Conservation (phyloP, 2,329 filamentous ascomycete genomes). For the Penicillium griseofulvum region DNA sequence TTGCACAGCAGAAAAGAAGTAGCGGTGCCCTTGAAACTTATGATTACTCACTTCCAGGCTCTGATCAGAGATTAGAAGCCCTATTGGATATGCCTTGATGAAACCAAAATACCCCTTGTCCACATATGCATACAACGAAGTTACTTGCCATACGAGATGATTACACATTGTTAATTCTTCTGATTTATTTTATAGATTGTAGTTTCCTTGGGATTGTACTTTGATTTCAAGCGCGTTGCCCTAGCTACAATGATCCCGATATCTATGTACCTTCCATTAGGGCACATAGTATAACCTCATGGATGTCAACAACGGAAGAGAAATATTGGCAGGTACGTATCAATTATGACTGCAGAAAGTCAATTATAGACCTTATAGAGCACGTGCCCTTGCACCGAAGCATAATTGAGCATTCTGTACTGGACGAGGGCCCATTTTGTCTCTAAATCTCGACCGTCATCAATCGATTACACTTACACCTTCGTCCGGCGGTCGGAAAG, state of each 20-base stretch:
- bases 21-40: constrained; percentile 14
- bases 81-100: constrained; percentile 40
- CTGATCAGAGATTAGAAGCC: constrained; percentile 35
- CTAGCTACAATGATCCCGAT: not conserved
- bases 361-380: not conserved
- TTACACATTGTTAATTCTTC: not conserved
- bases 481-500: constrained; percentile 8
- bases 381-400: not conserved
- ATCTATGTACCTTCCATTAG: constrained; percentile 12
- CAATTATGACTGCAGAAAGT: not conserved
- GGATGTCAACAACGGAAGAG: not conserved
- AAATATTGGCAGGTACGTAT: constrained; percentile 1
- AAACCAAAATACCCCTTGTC: constrained; percentile 9
- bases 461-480: constrained; percentile 12
- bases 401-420: not conserved
- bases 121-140: not conserved
- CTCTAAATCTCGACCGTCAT: constrained; percentile 6
- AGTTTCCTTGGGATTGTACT: not conserved
- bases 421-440: constrained; percentile 1
- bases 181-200: not conserved
- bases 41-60: constrained; percentile 26
- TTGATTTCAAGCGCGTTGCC: not conserved
- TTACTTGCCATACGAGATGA: not conserved
- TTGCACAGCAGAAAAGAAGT: constrained; percentile 31
- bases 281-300: not conserved